Evolutionary conservation across 805 yeast genomes (phyloP), one percentile per base, ranked within the genome.

Genomic region (Priceomyces melissophilus): DNA sequence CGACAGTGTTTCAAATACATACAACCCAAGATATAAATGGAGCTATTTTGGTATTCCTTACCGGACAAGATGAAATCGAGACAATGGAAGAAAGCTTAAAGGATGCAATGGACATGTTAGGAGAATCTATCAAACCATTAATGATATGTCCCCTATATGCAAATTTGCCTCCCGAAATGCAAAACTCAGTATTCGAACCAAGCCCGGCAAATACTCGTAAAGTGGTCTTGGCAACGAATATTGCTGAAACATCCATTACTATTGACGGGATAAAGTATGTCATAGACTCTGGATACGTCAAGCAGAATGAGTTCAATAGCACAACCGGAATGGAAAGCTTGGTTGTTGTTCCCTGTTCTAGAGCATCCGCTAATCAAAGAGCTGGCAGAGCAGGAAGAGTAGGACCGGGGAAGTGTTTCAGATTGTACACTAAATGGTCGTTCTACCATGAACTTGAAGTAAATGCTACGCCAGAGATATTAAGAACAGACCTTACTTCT

Each of bases 51-150:
- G 95, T 91, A 1, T 91, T 91, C 59, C 63, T 91, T 37, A 93
- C 98, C 0, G 99, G 99, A 30, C 98, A 93, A 59, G 98, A 91
- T 42, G 99, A 91, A 54, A 93, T 93, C 43, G 98, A 93, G 52
- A 71, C 79, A 2, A 75, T 83, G 75, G 87, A 82, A 35, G 91
- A 85, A 39, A 79, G 77, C 37, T 58, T 90, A 14, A 61, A 71
- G 4, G 90, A 84, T n/a, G 82, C 91, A 0, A 66, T 78, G 33
- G 63, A 62, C 6, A 82, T 78, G 48, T 56, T 90, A 15, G 90
- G 90, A 0, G 58, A 73, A 2, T 73, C 71, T 41, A 74, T 81
- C 48, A 76, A 70, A 20, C 84, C 80, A 16, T 63, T 93, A 60
- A 61, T 87, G 2, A 71, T 91, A 0, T 79, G 95, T 37, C 95